phyloP scores from a whole-genome alignment of 371 early-diverging fungal genomes.

The Lichtheimia ramosa region DNA sequence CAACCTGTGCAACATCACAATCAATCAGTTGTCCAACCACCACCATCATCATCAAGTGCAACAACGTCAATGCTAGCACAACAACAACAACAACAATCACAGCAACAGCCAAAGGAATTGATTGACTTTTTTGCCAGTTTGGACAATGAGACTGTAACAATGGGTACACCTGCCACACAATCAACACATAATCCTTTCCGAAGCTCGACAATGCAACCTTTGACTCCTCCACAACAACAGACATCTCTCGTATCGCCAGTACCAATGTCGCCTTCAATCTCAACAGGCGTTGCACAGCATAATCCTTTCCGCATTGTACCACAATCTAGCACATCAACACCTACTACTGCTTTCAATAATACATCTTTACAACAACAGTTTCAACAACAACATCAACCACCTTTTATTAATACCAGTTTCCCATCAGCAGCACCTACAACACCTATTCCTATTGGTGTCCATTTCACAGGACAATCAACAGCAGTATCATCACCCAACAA shows the following conservation, averaged over 20 bases:
- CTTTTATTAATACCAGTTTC: background rate
- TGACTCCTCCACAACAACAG: constrained; percentile 10
- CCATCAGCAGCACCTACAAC: background rate
- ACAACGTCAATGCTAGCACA: no score
- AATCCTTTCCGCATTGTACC: constrained; percentile 27
- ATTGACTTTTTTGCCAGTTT: constrained; percentile 80
- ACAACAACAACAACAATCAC: background rate
- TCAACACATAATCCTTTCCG: constrained; percentile 26
- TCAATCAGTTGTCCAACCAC: background rate
- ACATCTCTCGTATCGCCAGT: background rate
- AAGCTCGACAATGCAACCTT: constrained; percentile 10
- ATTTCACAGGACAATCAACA: background rate
- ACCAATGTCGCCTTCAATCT: background rate
- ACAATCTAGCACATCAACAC: constrained; percentile 11
- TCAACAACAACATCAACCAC: background rate
- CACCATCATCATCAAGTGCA: background rate
- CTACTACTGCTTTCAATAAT: background rate
- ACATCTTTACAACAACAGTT: background rate
- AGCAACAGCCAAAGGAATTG: constrained; percentile 51
- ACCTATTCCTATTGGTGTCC: background rate
- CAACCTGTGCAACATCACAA: background rate
- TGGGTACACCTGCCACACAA: constrained; percentile 9
- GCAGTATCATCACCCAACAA: background rate
- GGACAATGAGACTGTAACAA: constrained; percentile 58
- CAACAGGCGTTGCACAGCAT: constrained; percentile 6